Conservation (phyloP, 352 stramenopile species). For the Phytophthora lateralis region DNA sequence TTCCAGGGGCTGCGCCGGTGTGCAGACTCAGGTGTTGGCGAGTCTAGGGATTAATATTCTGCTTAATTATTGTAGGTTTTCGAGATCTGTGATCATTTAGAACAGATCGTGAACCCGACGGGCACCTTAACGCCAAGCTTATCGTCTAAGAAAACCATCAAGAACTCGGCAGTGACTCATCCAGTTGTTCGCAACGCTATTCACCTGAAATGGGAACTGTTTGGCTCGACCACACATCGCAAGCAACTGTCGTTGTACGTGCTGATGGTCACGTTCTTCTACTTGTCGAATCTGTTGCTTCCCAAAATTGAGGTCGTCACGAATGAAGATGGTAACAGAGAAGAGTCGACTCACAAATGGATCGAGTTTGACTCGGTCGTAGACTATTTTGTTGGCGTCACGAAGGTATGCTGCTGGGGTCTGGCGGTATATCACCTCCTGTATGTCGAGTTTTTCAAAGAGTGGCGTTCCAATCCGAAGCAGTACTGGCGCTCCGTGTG, state of each 20-base stretch:
- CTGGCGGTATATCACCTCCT: constrained; percentile 57
- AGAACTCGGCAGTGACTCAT: constrained; percentile 47
- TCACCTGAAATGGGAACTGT: constrained; percentile 60
- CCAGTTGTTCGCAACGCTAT: constrained; percentile 59
- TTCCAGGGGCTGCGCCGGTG: not conserved
- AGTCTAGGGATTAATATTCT: not conserved
- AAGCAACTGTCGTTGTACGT: constrained; percentile 52
- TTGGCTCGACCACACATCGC: constrained; percentile 42
- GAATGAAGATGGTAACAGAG: constrained; percentile 35
- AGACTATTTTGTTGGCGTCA: constrained; percentile 48
- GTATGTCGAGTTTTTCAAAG: constrained; percentile 67
- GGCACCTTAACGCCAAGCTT: constrained; percentile 33
- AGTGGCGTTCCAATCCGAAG: constrained; percentile 45
- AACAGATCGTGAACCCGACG: constrained; percentile 45
- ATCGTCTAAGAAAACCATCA: constrained; percentile 39
- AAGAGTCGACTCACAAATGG: constrained; percentile 42
- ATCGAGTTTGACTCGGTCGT: constrained; percentile 44
- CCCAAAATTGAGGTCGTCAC: constrained; percentile 44
- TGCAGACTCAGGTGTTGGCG: not conserved
- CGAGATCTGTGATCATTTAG: constrained; percentile 46
- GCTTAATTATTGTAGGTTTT: constrained; percentile 32
- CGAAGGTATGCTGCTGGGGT: constrained; percentile 49
- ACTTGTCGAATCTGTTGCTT: constrained; percentile 54
- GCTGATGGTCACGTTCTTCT: constrained; percentile 60
- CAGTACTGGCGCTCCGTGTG: constrained; percentile 61